Evolutionary conservation across 345 rosid species (phyloP), one percentile per base, ranked within the genome.

Genomic region (Microthlaspi erraticum): DNA sequence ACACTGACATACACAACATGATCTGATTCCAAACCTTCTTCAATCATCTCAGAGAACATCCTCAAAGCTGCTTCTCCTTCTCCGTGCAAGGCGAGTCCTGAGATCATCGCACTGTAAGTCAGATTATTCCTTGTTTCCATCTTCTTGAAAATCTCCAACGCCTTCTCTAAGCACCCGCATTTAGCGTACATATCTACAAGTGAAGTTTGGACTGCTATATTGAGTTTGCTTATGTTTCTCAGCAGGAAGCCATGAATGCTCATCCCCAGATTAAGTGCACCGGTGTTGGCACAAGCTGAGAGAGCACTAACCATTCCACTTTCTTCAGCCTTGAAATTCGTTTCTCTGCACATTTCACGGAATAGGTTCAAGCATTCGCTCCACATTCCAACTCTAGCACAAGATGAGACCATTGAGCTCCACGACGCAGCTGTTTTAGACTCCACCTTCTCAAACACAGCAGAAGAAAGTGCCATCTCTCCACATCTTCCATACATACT

Each of bases 121-220:
- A 72, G 12, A 36, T 12, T 48, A 16, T 78, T 81, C 77, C 62
- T 78, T 2, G 16, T 38, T 5, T 64, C 65, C 82, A 78, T 81
- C 71, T 70, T 78, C 53, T 51, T 52, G 53, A 81, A 81, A 19
- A 78, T 31, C 37, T 38, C 53, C 45, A 65, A 60, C 2, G 78
- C 83, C 49, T 83, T 83, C 31, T 76, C 77, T 75, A 83, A 57
- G 60, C 71, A 60, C 10, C 86, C 86, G 13, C 88, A 79, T 51
- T 79, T 85, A 9, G 37, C 78, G 33, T 82, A 83, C 88, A 83
- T 85, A 72, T 83, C 81, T 46, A 79, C 60, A 32, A 85, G 70
- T 5, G 84, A 79, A 58, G 88, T 82, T 32, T 79, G 78, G 8
- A 82, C 86, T 23, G 68, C 71, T 11, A 70, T 57, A 69, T 82